phyloP scores from a whole-genome alignment of 2,329 filamentous ascomycete species.

The Colletotrichum filicis region DNA sequence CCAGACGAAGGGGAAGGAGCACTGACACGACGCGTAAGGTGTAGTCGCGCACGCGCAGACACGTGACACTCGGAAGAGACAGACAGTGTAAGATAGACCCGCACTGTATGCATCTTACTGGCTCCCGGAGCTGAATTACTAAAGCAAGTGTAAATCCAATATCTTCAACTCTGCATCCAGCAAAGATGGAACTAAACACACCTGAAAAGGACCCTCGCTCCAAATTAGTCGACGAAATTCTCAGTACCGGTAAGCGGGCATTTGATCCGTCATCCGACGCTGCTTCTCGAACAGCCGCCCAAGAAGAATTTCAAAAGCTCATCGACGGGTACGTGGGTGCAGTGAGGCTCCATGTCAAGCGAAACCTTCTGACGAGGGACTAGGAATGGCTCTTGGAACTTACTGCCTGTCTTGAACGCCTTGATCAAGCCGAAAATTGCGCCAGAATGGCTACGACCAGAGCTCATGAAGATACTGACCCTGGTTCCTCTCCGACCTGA shows the following conservation, averaged over 20 bases:
- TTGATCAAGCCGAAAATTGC: conserved; percentile 70
- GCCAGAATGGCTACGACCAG: conserved; percentile 68
- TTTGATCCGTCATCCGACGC: conserved; percentile 56
- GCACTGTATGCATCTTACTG: not conserved
- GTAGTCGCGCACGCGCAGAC: conserved; percentile 33
- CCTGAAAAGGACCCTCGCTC: conserved; percentile 20
- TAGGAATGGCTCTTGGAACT: conserved; percentile 55
- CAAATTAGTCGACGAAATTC: conserved; percentile 45
- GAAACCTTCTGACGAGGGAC: conserved; percentile 36
- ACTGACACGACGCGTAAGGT: not conserved
- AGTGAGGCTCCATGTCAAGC: conserved; percentile 16
- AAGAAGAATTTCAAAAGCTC: conserved; percentile 55
- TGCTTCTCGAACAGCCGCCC: conserved; percentile 46
- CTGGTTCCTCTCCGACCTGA: conserved; percentile 69
- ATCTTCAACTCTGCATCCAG: not conserved
- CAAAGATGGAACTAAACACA: conserved; percentile 27
- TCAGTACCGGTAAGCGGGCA: conserved; percentile 57
- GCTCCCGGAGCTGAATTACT: not conserved
- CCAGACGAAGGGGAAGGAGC: not conserved
- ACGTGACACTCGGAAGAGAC: conserved; percentile 39
- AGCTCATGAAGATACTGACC: conserved; percentile 68
- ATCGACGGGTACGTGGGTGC: conserved; percentile 55
- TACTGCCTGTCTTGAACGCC: conserved; percentile 71
- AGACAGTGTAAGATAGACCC: not conserved
- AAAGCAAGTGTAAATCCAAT: not conserved